Percentiles rank a stretch among this genome's conserved stretches.
These are phyloP conservation scores for Cyclanthera cordifolia DNA, from an alignment of 306 rosid species.

Conservation along the genomic window DNA sequence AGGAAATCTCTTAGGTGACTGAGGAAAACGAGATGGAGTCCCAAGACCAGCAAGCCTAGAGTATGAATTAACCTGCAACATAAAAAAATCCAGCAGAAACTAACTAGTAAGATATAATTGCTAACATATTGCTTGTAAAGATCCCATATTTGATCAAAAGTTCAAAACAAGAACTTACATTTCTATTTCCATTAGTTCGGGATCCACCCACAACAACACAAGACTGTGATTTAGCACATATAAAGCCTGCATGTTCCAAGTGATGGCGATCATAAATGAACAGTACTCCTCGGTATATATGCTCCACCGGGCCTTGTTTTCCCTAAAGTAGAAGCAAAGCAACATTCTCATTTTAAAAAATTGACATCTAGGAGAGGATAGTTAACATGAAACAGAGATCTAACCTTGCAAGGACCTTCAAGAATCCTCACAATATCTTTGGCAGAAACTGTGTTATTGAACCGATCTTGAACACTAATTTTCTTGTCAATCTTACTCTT, in stretches of 20 bases:
- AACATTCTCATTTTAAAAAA: slow-evolving; percentile 7
- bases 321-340: slow-evolving; percentile 38
- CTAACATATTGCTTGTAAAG: neutral
- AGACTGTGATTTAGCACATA: slow-evolving; percentile 83
- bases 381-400: slow-evolving; percentile 21
- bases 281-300: slow-evolving; percentile 75
- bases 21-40: slow-evolving; percentile 69
- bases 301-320: slow-evolving; percentile 97
- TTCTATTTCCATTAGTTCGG: slow-evolving; percentile 71
- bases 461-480: slow-evolving; percentile 63
- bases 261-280: slow-evolving; percentile 89
- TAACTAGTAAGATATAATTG: neutral
- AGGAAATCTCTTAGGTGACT: slow-evolving; percentile 60
- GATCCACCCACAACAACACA: slow-evolving; percentile 94
- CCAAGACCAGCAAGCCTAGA: slow-evolving; percentile 48
- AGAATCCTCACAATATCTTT: slow-evolving; percentile 80
- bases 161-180: slow-evolving; percentile 37
- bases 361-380: slow-evolving; percentile 10
- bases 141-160: neutral
- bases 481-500: slow-evolving; percentile 82
- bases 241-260: slow-evolving; percentile 96
- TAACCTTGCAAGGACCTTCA: slow-evolving; percentile 88
- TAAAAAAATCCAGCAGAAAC: slow-evolving; percentile 12
- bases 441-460: slow-evolving; percentile 55
- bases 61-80: slow-evolving; percentile 61